Conservation (phyloP, 495 filamentous ascomycete species). For the Margaritispora aquatica region DNA sequence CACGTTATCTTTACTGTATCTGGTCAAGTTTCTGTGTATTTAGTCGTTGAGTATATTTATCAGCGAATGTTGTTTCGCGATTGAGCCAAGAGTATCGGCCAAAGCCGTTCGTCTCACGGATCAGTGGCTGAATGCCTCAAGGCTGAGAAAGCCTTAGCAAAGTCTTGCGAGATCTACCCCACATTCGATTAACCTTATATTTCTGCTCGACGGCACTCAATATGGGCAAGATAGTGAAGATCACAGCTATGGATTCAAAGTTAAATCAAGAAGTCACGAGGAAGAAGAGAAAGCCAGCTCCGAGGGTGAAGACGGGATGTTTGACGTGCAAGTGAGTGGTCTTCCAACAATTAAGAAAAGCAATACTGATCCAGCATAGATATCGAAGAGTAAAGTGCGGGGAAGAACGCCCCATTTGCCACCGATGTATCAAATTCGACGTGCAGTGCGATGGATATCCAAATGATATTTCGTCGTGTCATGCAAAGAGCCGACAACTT, state of each 20-base stretch:
- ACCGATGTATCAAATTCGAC: slow-evolving; percentile 6
- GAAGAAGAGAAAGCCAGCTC: neutral
- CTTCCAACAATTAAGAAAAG: neutral
- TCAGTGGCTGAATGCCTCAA: neutral
- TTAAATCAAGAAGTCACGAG: neutral
- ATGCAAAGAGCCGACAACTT: neutral
- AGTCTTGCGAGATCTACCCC: neutral
- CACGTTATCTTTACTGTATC: neutral
- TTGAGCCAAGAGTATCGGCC: neutral
- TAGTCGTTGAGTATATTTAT: neutral
- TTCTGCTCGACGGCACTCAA: neutral
- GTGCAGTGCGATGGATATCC: slow-evolving; percentile 8
- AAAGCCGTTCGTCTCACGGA: neutral
- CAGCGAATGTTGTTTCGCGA: neutral
- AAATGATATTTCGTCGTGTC: neutral
- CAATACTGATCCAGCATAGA: neutral
- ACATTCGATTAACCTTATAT: neutral
- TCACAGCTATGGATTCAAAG: neutral
- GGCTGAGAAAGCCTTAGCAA: too few species aligned
- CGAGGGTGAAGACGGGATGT: slow-evolving; percentile 4
- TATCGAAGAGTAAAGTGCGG: slow-evolving; percentile 8
- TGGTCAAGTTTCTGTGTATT: neutral
- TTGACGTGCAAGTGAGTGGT: slow-evolving; percentile 13
- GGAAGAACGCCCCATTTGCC: slow-evolving; percentile 5
- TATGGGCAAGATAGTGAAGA: neutral